Conservation (phyloP, 108 stramenopile species). For the Pinguiococcus pyrenoidosus region DNA sequence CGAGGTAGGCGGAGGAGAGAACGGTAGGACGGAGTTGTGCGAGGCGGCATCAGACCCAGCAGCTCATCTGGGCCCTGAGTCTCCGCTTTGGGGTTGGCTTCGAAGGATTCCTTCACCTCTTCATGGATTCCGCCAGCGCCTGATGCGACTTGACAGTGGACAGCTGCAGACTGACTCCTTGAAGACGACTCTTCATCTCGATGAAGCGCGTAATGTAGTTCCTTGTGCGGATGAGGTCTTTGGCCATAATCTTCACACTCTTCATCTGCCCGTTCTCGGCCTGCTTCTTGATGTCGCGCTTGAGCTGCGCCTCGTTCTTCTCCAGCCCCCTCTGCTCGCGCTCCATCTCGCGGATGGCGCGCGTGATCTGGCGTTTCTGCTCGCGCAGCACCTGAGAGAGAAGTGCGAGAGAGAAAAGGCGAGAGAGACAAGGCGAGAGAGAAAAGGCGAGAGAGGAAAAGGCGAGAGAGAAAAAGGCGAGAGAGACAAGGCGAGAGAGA, state of each 20-base stretch:
- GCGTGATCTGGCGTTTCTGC: conserved; percentile 87
- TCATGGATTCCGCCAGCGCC: conserved; percentile 89
- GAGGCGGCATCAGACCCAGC: too few species aligned
- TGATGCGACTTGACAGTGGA: conserved; percentile 85
- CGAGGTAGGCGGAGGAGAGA: too few species aligned
- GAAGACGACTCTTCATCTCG: conserved; percentile 84
- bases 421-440: too few species aligned
- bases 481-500: too few species aligned
- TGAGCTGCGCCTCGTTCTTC: conserved; percentile 75
- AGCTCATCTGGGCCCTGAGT: too few species aligned
- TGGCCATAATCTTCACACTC: conserved; percentile 85
- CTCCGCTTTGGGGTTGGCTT: too few species aligned
- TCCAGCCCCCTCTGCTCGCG: conserved; percentile 69
- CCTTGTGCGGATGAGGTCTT: conserved; percentile 81
- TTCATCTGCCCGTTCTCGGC: conserved; percentile 84
- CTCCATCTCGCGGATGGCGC: conserved; percentile 85
- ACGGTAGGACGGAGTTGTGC: too few species aligned
- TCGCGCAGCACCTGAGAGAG: too few species aligned
- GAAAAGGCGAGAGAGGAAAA: too few species aligned
- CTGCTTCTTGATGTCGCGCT: conserved; percentile 84
- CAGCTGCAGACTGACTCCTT: conserved; percentile 76
- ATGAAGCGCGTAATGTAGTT: conserved; percentile 86
- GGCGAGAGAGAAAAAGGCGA: too few species aligned
- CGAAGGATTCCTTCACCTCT: too few species aligned
- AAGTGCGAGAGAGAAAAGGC: too few species aligned